Conservation (phyloP, 805 yeast species). For the Barnettozyma salicaria region DNA sequence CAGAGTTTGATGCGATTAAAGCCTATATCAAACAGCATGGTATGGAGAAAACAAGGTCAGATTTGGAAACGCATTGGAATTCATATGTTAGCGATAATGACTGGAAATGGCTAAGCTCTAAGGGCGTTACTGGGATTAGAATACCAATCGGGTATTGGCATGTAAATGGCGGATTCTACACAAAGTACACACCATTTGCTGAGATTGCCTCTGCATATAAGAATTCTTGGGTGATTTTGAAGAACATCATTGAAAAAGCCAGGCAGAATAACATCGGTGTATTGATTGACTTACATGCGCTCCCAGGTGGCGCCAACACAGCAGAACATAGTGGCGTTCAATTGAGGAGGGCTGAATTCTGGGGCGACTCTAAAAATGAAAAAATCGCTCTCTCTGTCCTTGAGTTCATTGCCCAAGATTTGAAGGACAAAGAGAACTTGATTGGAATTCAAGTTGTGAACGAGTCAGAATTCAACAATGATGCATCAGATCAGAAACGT, state of each 20-base stretch:
- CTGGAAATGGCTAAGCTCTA: constrained; percentile 66
- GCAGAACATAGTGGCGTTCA: constrained; percentile 78
- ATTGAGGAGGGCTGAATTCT: constrained; percentile 56
- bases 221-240: constrained; percentile 68
- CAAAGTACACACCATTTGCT: constrained; percentile 58
- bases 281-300: constrained; percentile 77
- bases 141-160: constrained; percentile 93
- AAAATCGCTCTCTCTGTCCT: constrained; percentile 44
- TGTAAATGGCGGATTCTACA: constrained; percentile 55
- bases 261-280: constrained; percentile 58
- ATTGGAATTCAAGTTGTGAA: constrained; percentile 82
- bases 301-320: constrained; percentile 90
- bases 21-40: constrained; percentile 45
- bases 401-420: constrained; percentile 56
- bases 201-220: constrained; percentile 49
- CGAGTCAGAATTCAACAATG: constrained; percentile 65
- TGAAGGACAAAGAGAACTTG: constrained; percentile 55
- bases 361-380: constrained; percentile 42
- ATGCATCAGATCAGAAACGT: constrained; percentile 43
- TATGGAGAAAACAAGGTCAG: constrained; percentile 43
- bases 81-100: constrained; percentile 59
- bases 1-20: constrained; percentile 70
- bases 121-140: constrained; percentile 74
- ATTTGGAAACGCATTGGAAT: constrained; percentile 61
- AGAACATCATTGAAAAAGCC: constrained; percentile 55